Conservation (phyloP, 345 rosid species). For the Dipteronia dyeriana region DNA sequence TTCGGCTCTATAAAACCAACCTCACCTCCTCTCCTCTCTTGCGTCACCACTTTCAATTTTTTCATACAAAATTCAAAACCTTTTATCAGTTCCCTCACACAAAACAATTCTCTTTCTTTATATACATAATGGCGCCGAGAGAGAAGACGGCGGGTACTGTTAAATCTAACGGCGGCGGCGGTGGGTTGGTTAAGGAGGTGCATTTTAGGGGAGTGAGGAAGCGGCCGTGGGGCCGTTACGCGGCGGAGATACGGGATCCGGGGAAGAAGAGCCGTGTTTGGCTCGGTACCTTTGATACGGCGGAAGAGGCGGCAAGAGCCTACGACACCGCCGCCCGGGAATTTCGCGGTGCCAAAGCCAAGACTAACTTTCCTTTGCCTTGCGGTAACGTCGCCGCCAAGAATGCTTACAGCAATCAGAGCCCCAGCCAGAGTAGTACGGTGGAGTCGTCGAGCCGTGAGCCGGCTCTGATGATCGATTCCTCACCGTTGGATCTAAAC, state of each 20-base stretch:
- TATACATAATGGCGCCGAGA: conserved; percentile 48
- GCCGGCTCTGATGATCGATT: conserved; percentile 32
- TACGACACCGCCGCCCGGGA: conserved; percentile 63
- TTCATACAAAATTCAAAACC: not conserved
- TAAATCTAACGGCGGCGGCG: conserved; percentile 24
- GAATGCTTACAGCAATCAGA: conserved; percentile 30
- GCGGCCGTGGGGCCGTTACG: conserved; percentile 92
- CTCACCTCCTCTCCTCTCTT: not conserved
- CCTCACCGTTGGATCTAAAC: conserved; percentile 47
- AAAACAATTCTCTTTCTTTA: not conserved
- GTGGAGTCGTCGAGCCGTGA: conserved; percentile 61
- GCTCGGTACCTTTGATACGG: conserved; percentile 89
- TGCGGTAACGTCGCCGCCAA: conserved; percentile 19
- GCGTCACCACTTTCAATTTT: not conserved
- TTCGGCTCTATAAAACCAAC: conserved; percentile 32
- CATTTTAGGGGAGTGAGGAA: conserved; percentile 84
- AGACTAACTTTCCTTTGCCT: conserved; percentile 57
- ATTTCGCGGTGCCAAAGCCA: conserved; percentile 88
- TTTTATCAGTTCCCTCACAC: not conserved
- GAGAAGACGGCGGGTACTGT: conserved; percentile 33
- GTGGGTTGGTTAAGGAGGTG: conserved; percentile 34
- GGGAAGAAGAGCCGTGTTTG: conserved; percentile 69
- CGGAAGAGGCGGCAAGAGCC: conserved; percentile 78
- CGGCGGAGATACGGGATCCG: conserved; percentile 89
- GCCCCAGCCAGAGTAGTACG: conserved; percentile 68